Percentiles rank a stretch among this genome's conserved stretches.
Evolutionary conservation across 139 green algal genomes (phyloP).

Genomic region (Auxenochlorella protothecoides): DNA sequence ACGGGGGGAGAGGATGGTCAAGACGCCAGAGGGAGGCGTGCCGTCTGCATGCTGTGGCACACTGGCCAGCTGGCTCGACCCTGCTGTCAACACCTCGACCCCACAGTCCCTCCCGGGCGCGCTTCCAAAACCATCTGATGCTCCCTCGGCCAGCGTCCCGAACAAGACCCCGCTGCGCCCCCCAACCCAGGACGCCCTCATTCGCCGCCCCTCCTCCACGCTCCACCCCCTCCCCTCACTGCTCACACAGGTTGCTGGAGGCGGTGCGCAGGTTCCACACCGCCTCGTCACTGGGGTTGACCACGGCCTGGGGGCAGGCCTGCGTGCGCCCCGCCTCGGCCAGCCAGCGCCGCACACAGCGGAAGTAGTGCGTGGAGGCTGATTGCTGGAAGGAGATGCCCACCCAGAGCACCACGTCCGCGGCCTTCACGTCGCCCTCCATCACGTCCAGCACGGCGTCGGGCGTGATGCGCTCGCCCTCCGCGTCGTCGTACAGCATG

Average conservation of each 20-base stretch:
- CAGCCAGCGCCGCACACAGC: slow-evolving; percentile 40
- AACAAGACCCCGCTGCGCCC: no score
- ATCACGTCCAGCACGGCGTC: slow-evolving; percentile 75
- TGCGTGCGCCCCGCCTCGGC: slow-evolving; percentile 18
- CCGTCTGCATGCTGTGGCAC: no score
- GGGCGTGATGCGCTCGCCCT: slow-evolving; percentile 67
- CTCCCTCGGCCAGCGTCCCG: no score
- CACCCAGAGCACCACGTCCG: slow-evolving; percentile 76
- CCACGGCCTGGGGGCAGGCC: slow-evolving; percentile 43
- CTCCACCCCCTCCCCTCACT: slow-evolving; percentile 1
- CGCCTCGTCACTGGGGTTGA: slow-evolving; percentile 74
- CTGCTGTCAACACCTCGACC: no score
- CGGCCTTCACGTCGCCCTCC: slow-evolving; percentile 63
- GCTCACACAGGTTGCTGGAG: slow-evolving; percentile 48
- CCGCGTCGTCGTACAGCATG: slow-evolving; percentile 88
- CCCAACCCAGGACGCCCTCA: neutral
- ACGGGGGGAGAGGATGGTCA: no score
- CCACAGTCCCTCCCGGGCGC: no score
- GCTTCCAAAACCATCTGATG: no score
- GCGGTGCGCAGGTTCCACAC: slow-evolving; percentile 70
- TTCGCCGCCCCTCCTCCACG: neutral
- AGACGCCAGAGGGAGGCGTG: no score
- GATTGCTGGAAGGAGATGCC: slow-evolving; percentile 89
- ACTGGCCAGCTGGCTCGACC: no score
- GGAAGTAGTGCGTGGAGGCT: slow-evolving; percentile 78